Evolutionary conservation across 2,329 filamentous ascomycete genomes (phyloP).

Genomic region (Biscogniauxia marginata): DNA sequence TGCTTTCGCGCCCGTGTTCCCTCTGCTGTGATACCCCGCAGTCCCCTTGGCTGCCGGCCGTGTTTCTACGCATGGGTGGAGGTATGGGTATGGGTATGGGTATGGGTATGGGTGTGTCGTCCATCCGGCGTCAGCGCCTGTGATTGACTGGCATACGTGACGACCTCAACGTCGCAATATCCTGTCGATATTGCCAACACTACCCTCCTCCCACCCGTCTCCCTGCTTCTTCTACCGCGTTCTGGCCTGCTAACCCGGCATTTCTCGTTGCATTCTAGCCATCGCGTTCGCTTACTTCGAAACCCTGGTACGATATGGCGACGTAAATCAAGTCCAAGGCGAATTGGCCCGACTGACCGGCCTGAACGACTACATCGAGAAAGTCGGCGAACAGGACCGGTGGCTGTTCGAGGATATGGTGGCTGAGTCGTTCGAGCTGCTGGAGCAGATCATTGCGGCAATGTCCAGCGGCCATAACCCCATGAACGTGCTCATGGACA

Average conservation of each 20-base stretch:
- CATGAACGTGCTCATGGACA: constrained; percentile 52
- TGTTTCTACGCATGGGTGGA: no score
- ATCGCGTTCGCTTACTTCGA: constrained; percentile 94
- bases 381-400: constrained; percentile 67
- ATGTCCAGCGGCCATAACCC: constrained; percentile 60
- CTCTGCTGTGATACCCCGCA: constrained; percentile 21
- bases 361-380: constrained; percentile 68
- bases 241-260: constrained; percentile 9
- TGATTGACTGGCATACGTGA: constrained; percentile 11
- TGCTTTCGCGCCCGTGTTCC: constrained; percentile 1
- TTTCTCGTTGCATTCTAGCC: constrained; percentile 51
- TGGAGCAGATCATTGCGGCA: constrained; percentile 61
- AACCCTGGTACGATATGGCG: constrained; percentile 67
- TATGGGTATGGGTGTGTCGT: no score
- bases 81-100: no score
- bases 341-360: constrained; percentile 72
- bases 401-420: constrained; percentile 81
- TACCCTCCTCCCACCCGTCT: not conserved
- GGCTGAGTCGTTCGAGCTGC: constrained; percentile 68
- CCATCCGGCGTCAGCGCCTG: constrained; percentile 8
- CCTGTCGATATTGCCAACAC: not conserved
- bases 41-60: no score
- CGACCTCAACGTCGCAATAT: constrained; percentile 6
- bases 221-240: not conserved
- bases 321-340: constrained; percentile 61